Evolutionary conservation across 2,329 filamentous ascomycete genomes (phyloP), one percentile per base, ranked within the genome.

Genomic region (Aspergillus fructus): DNA sequence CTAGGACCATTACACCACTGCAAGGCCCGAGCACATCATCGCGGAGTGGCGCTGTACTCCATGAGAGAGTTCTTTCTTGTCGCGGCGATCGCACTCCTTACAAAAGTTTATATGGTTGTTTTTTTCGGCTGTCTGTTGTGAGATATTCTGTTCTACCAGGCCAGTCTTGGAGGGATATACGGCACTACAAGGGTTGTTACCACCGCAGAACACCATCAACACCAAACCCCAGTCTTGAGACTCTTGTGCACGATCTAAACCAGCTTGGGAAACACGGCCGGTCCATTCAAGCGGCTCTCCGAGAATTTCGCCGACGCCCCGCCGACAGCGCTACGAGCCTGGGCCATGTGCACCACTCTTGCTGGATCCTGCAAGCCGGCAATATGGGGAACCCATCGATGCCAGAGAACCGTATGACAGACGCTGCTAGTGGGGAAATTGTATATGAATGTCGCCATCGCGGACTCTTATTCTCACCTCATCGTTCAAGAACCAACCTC

Each of bases 251-350:
- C 23, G 12, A 37, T 45, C 45, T 55, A 48, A 49, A n/a, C 52
- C 52, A 7, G 17, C 52, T 49, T 48, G 11, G 52, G 52, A 13
- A 55, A 48, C 19, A 42, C 23, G 45, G 17, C 43, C 52, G 52
- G 13, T 23, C 24, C 33, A 43, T 23, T 48, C 37, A 19, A 49
- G 37, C 41, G 34, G 21, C 41, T 49, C 58, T 59, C 65, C 65
- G 65, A 67, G 49, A 67, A 64, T 65, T 67, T 67, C 65, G 60
- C 65, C 65, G 64, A 62, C 43, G 59, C 61, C 64, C 64, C 64
- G 49, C 65, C 65, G 43, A 58, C 50, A 39, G 43, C 49, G 42
- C 59, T 53, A 57, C 47, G 34, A 24, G 40, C 17, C 19, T 39
- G 27, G 51, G 48, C 49, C 48, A 30, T 53, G 40, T 27, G 51